Evolutionary conservation across 495 filamentous ascomycete genomes (phyloP).

Genomic region (Terfezia claveryi): DNA sequence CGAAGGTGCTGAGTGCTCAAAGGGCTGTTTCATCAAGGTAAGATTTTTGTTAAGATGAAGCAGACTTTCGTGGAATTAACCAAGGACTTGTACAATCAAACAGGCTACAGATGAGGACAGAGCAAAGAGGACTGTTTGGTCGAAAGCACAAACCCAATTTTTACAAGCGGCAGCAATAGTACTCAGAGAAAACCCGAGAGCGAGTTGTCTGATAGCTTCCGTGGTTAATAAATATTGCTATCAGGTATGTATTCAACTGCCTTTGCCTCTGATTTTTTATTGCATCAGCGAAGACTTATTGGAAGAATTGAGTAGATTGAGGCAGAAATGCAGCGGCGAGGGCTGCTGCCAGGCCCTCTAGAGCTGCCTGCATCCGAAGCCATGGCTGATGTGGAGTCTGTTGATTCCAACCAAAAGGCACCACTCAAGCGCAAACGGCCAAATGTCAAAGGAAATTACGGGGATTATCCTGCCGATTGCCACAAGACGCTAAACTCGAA

Average conservation of each 20-base stretch:
- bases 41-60: neutral
- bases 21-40: conserved; percentile 13
- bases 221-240: conserved; percentile 15
- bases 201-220: conserved; percentile 11
- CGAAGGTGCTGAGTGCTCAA: conserved; percentile 6
- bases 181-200: conserved; percentile 14
- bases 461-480: conserved; percentile 15
- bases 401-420: neutral
- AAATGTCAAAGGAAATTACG: conserved; percentile 4
- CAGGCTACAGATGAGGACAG: neutral
- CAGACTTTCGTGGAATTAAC: no score
- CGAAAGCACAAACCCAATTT: conserved; percentile 7
- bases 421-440: conserved; percentile 14
- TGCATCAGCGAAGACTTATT: no score
- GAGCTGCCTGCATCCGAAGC: no score
- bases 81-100: neutral
- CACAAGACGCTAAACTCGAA: conserved; percentile 15
- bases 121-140: conserved; percentile 4
- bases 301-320: no score
- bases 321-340: no score
- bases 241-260: conserved; percentile 5
- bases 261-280: no score
- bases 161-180: conserved; percentile 10
- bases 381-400: no score
- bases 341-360: no score